These are phyloP conservation scores for Kandelia obovata DNA, from an alignment of 345 rosid genomes.

Conservation along the genomic window DNA sequence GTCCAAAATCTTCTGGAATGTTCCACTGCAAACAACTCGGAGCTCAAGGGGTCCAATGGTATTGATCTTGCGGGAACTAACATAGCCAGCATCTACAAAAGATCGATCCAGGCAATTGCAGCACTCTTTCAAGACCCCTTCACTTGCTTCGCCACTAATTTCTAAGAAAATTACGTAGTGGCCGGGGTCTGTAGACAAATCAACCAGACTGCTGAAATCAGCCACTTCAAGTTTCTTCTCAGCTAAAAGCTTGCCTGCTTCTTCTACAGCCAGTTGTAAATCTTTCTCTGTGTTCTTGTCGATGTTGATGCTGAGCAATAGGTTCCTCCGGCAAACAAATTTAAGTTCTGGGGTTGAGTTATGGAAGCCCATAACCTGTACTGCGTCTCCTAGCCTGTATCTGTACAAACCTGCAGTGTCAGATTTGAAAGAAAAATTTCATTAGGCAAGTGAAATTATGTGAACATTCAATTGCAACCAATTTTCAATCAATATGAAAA, in stretches of 20 bases:
- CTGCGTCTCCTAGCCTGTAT: slow-evolving; percentile 85
- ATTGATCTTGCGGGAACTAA: slow-evolving; percentile 59
- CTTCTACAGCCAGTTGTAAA: slow-evolving; percentile 68
- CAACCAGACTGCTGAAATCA: slow-evolving; percentile 80
- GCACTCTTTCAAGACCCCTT: slow-evolving; percentile 58
- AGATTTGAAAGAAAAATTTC: neutral
- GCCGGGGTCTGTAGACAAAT: slow-evolving; percentile 68
- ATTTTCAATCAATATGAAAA: too few species aligned
- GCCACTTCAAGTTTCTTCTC: slow-evolving; percentile 68
- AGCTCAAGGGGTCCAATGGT: slow-evolving; percentile 83
- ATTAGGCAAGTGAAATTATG: neutral
- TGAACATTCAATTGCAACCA: neutral
- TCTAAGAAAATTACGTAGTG: slow-evolving; percentile 92
- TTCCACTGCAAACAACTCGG: slow-evolving; percentile 60
- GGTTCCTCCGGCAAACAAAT: slow-evolving; percentile 71
- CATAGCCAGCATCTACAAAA: slow-evolving; percentile 70
- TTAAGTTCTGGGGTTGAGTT: slow-evolving; percentile 82
- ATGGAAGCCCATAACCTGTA: slow-evolving; percentile 66
- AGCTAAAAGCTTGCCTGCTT: slow-evolving; percentile 54
- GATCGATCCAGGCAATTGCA: slow-evolving; percentile 69
- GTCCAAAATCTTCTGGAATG: slow-evolving; percentile 68
- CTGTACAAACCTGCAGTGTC: slow-evolving; percentile 74
- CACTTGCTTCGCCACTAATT: slow-evolving; percentile 53
- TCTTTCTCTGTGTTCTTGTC: slow-evolving; percentile 94
- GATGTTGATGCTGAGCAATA: slow-evolving; percentile 72